A percentile compares a stretch with the other conserved stretches of the same genome.
phyloP scores from a whole-genome alignment of 805 yeast species.

The Candida tibetensis region DNA sequence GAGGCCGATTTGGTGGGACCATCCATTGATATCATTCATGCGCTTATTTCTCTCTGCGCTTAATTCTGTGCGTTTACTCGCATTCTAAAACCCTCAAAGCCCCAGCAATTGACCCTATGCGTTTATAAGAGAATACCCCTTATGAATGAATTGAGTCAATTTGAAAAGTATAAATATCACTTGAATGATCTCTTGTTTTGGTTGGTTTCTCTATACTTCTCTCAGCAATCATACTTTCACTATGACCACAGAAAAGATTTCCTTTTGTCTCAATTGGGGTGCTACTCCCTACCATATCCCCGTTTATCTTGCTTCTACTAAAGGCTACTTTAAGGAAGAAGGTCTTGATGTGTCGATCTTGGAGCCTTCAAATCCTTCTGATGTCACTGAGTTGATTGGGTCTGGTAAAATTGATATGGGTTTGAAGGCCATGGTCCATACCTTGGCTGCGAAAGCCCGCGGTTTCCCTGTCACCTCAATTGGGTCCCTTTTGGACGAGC shows the following conservation, averaged over 20 bases:
- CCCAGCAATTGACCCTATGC: background rate
- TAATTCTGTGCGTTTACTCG: slow-evolving; percentile 1
- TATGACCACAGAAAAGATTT: slow-evolving; percentile 47
- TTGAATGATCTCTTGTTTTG: background rate
- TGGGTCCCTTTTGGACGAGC: slow-evolving; percentile 55
- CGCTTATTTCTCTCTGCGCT: too few species aligned
- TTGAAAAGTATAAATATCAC: background rate
- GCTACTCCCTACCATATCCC: slow-evolving; percentile 58
- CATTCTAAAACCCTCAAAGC: background rate
- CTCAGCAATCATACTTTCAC: too few species aligned
- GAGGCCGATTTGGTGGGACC: too few species aligned
- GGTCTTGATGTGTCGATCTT: slow-evolving; percentile 51
- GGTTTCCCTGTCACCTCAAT: slow-evolving; percentile 57
- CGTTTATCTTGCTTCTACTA: slow-evolving; percentile 46
- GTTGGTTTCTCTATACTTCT: too few species aligned
- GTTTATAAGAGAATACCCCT: background rate
- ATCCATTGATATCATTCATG: too few species aligned
- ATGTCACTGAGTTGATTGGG: slow-evolving; percentile 56
- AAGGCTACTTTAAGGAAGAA: slow-evolving; percentile 49
- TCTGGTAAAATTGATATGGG: slow-evolving; percentile 59
- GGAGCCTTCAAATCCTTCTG: slow-evolving; percentile 58
- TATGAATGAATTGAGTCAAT: background rate
- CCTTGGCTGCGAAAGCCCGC: slow-evolving; percentile 58
- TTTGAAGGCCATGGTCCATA: slow-evolving; percentile 58
- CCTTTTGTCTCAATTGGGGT: slow-evolving; percentile 54